phyloP scores from a whole-genome alignment of 257 asterid species.

The Plectranthus barbatus region DNA sequence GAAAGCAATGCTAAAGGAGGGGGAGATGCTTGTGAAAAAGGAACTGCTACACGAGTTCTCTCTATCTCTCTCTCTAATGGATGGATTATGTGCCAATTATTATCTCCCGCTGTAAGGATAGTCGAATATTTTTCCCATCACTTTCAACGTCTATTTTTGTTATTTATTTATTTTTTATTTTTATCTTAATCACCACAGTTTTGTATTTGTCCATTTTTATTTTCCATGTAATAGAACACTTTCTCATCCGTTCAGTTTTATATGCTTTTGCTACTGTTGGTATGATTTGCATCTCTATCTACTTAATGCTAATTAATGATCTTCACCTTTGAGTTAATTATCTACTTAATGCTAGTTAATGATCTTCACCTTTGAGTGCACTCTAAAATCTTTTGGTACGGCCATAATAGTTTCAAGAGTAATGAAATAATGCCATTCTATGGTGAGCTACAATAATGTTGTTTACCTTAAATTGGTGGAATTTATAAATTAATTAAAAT shows the following conservation, averaged over 20 bases:
- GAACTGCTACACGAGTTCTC: conserved; percentile 1
- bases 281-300: background rate
- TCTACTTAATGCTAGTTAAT: too few relatives aligned
- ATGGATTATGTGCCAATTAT: conserved; percentile 10
- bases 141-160: background rate
- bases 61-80: conserved; percentile 9
- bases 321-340: too few relatives aligned
- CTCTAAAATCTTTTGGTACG: too few relatives aligned
- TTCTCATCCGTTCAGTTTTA: background rate
- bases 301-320: too few relatives aligned
- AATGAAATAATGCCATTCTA: too few relatives aligned
- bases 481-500: too few relatives aligned
- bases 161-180: background rate
- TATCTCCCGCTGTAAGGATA: conserved; percentile 16
- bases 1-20: conserved; percentile 5
- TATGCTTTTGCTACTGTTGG: background rate
- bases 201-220: conserved; percentile 7
- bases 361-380: too few relatives aligned
- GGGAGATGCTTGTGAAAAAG: conserved; percentile 1
- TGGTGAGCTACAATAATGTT: too few relatives aligned
- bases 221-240: conserved; percentile 9
- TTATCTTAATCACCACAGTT: background rate
- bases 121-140: conserved; percentile 8
- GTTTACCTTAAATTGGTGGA: too few relatives aligned
- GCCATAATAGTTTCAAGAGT: too few relatives aligned